Conservation (phyloP, 2,329 filamentous ascomycete genomes). For the Thielaviopsis populi region DNA sequence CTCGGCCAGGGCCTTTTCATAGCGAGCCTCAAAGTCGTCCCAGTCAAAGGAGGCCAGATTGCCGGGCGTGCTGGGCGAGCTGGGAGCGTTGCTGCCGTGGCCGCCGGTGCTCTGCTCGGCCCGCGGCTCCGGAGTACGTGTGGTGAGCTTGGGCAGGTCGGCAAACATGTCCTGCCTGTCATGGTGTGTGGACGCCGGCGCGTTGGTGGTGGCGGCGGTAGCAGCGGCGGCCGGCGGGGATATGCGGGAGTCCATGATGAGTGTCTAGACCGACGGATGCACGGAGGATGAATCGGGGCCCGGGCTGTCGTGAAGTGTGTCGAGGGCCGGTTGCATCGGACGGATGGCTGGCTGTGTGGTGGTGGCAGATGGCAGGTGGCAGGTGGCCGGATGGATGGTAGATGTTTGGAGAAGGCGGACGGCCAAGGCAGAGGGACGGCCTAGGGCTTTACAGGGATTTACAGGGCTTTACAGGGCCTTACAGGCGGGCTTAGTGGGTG, state of each 20-base stretch:
- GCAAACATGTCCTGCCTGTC: constrained; percentile 6
- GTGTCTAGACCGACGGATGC: neutral
- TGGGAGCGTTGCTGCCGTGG: constrained; percentile 4
- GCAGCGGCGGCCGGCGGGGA: neutral
- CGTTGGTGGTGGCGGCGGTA: neutral
- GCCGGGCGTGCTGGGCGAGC: constrained; percentile 32
- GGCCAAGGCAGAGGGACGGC: neutral
- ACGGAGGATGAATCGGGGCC: no score
- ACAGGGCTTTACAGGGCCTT: neutral
- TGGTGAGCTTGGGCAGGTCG: constrained; percentile 7
- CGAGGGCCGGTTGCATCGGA: no score
- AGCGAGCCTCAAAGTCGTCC: constrained; percentile 58
- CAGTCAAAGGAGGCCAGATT: constrained; percentile 47
- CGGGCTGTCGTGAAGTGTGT: no score
- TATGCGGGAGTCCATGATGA: neutral
- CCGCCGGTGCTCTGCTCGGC: neutral
- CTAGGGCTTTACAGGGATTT: neutral
- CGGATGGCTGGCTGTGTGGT: no score
- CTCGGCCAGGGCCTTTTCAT: constrained; percentile 48
- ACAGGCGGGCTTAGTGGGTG: neutral
- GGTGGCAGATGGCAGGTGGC: no score
- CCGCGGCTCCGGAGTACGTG: constrained; percentile 16
- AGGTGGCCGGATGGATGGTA: no score
- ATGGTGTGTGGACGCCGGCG: neutral
- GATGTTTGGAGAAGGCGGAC: no score